Evolutionary conservation across 805 yeast genomes (phyloP).

Genomic region (Pichia paraexigua): DNA sequence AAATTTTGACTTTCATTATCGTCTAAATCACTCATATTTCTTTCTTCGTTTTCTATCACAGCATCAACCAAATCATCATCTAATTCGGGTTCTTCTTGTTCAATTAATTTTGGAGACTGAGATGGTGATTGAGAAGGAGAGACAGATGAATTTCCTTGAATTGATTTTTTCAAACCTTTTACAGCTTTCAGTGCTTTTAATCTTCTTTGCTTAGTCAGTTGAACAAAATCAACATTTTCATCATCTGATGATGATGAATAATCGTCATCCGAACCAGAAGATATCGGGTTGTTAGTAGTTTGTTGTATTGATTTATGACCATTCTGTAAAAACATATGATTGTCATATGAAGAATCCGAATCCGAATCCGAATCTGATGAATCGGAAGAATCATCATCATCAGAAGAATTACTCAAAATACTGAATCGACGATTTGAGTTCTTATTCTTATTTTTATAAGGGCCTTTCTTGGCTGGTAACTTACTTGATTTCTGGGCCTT

Average conservation of each 20-base stretch:
- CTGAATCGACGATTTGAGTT: conserved; percentile 20
- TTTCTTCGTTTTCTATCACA: conserved; percentile 35
- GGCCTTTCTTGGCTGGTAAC: conserved; percentile 19
- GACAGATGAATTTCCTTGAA: conserved; percentile 2
- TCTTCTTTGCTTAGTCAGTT: conserved; percentile 60
- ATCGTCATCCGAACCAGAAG: conserved; percentile 25
- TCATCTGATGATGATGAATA: conserved; percentile 41
- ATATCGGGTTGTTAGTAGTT: conserved; percentile 13
- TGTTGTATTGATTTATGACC: neutral
- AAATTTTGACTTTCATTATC: neutral
- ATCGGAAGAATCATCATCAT: conserved; percentile 1
- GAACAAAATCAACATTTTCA: conserved; percentile 64
- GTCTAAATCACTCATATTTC: conserved; percentile 24
- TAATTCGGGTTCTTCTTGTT: conserved; percentile 31
- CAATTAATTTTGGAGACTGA: conserved; percentile 13
- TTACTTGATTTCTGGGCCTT: neutral
- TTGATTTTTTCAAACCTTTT: conserved; percentile 16
- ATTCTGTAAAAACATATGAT: conserved; percentile 6
- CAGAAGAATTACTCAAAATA: conserved; percentile 17
- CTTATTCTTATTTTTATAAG: conserved; percentile 8
- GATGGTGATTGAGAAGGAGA: conserved; percentile 4
- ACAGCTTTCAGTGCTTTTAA: conserved; percentile 46
- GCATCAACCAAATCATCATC: conserved; percentile 36
- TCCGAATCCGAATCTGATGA: conserved; percentile 5
- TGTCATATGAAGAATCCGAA: conserved; percentile 10